Conservation (phyloP, 2,329 filamentous ascomycete species). For the Colletotrichum tabaci region DNA sequence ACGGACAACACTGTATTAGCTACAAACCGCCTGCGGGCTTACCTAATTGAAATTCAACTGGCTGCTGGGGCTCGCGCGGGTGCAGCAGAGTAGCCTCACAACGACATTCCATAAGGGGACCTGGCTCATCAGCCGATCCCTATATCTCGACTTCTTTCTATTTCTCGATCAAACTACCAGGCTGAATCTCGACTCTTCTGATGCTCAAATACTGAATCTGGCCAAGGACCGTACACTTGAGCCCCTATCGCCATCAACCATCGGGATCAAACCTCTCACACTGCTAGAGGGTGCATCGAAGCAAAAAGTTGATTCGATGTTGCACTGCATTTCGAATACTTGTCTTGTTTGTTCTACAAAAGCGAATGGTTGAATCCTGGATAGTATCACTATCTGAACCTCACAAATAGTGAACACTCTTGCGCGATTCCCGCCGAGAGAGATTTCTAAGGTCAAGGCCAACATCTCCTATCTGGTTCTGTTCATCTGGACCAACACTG, state of each 20-base stretch:
- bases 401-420: neutral
- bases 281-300: neutral
- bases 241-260: neutral
- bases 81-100: neutral
- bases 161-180: neutral
- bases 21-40: too few species aligned
- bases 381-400: too few species aligned
- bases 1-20: neutral
- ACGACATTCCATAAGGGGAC: neutral
- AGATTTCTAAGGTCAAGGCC: neutral
- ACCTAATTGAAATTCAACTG: neutral
- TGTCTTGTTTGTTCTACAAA: neutral
- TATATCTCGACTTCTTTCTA: neutral
- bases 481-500: neutral
- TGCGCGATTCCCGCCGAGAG: neutral
- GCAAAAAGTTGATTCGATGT: neutral
- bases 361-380: neutral
- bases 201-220: neutral
- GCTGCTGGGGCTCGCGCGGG: neutral
- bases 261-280: neutral
- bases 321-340: neutral
- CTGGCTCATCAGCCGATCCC: neutral
- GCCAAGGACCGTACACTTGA: too few species aligned
- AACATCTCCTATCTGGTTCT: neutral
- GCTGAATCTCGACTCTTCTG: accelerated